These are phyloP conservation scores for Termitomyces sp. DNA, from an alignment of 768 basidiomycete species.

Conservation along the genomic window DNA sequence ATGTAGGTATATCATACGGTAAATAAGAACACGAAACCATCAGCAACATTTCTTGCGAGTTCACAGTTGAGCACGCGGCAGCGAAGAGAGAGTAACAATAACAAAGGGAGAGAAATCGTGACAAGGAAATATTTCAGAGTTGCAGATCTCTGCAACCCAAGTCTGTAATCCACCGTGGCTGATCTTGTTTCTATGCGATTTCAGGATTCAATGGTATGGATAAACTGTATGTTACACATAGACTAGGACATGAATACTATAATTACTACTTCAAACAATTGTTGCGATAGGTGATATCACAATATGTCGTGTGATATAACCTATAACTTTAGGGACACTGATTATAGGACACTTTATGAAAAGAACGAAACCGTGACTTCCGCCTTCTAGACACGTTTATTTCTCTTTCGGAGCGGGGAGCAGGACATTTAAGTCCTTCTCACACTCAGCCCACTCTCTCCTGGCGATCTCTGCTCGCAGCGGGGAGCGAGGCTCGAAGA, in stretches of 20 bases:
- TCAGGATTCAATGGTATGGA: no score
- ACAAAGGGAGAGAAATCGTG: no score
- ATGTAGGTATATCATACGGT: no score
- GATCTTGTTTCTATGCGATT: no score
- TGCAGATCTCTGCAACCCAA: no score
- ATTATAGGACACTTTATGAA: neutral
- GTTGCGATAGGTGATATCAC: neutral
- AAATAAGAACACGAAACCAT: no score
- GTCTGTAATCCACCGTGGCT: no score
- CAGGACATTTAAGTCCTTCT: neutral
- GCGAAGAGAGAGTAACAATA: no score
- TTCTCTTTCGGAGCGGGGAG: neutral
- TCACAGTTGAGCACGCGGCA: no score
- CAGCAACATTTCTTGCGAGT: no score
- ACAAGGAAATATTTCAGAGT: no score
- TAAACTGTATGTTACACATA: no score
- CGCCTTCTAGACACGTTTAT: neutral
- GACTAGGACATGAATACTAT: neutral
- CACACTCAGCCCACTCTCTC: neutral
- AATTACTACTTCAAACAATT: neutral
- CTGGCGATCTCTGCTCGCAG: neutral
- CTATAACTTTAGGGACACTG: neutral
- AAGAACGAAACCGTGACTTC: neutral
- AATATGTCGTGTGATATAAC: neutral
- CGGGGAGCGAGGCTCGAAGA: neutral